Percentiles rank a stretch among this genome's conserved stretches.
Evolutionary conservation across 2,329 filamentous ascomycete species (phyloP).

Genomic region (Hymenoscyphus linearis): DNA sequence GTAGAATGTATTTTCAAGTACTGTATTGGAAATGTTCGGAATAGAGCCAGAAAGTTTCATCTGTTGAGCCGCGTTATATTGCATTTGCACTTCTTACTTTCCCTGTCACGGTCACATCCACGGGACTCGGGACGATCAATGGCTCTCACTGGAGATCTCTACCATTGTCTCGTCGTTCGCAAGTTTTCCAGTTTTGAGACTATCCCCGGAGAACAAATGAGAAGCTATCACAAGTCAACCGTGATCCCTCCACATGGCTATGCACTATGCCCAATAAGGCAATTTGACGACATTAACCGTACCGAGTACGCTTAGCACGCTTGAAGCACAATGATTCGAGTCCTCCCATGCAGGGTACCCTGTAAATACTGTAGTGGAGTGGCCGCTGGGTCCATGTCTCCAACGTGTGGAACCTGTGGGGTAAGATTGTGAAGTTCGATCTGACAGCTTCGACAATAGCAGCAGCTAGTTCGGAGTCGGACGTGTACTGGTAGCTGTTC

Average conservation of each 20-base stretch:
- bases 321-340: not conserved
- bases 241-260: not conserved
- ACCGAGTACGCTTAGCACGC: not conserved
- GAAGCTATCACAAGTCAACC: not conserved
- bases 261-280: not conserved
- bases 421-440: conserved; percentile 2
- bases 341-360: not conserved
- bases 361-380: not conserved
- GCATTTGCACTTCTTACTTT: not conserved
- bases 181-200: conserved; percentile 1
- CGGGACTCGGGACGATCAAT: not conserved
- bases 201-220: not conserved
- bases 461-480: not conserved
- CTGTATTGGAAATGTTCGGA: not conserved
- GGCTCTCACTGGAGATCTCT: not conserved
- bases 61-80: not conserved
- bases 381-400: not conserved
- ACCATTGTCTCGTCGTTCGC: not conserved
- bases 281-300: not conserved
- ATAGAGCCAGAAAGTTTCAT: not conserved
- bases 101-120: not conserved
- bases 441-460: not conserved
- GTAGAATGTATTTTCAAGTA: too few relatives aligned
- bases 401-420: conserved; percentile 5
- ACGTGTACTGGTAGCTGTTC: not conserved